Conservation (phyloP, 2,329 filamentous ascomycete genomes). For the Scedosporium boydii region DNA sequence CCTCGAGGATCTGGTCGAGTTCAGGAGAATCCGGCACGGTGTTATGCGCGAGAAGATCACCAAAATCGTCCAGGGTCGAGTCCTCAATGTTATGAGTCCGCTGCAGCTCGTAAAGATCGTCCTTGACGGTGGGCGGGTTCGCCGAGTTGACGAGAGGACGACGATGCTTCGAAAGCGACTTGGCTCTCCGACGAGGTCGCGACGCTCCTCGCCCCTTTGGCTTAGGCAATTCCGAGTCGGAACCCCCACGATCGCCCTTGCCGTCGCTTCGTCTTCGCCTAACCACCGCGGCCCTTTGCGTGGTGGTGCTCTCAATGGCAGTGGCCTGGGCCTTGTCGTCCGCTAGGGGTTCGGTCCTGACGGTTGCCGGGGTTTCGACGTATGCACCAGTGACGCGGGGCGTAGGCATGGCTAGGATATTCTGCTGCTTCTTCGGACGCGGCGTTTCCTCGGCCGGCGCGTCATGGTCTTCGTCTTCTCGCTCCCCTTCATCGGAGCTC, state of each 20-base stretch:
- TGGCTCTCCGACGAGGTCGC: slow-evolving; percentile 16
- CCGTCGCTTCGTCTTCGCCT: neutral
- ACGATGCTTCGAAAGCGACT: slow-evolving; percentile 32
- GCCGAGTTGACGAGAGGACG: slow-evolving; percentile 43
- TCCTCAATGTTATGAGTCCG: slow-evolving; percentile 46
- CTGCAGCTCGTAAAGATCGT: slow-evolving; percentile 45
- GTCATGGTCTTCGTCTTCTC: slow-evolving; percentile 54
- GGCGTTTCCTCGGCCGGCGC: slow-evolving; percentile 42
- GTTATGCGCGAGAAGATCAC: slow-evolving; percentile 29
- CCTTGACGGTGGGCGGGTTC: slow-evolving; percentile 42
- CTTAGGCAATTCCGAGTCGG: neutral
- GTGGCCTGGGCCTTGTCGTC: slow-evolving; percentile 25
- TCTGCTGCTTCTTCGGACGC: slow-evolving; percentile 26
- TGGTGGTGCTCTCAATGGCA: neutral
- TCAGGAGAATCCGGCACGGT: slow-evolving; percentile 1
- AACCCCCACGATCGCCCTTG: neutral
- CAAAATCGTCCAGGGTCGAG: slow-evolving; percentile 49
- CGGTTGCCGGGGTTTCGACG: slow-evolving; percentile 44
- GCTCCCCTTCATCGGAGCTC: slow-evolving; percentile 37
- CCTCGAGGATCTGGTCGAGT: slow-evolving; percentile 12
- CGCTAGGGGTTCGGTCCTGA: slow-evolving; percentile 22
- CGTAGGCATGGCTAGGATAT: slow-evolving; percentile 40
- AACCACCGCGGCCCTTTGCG: neutral
- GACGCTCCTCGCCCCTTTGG: neutral
- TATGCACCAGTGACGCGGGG: slow-evolving; percentile 46